These are phyloP conservation scores for Nannochloris sp. DNA, from an alignment of 139 green algal species.

Conservation along the genomic window DNA sequence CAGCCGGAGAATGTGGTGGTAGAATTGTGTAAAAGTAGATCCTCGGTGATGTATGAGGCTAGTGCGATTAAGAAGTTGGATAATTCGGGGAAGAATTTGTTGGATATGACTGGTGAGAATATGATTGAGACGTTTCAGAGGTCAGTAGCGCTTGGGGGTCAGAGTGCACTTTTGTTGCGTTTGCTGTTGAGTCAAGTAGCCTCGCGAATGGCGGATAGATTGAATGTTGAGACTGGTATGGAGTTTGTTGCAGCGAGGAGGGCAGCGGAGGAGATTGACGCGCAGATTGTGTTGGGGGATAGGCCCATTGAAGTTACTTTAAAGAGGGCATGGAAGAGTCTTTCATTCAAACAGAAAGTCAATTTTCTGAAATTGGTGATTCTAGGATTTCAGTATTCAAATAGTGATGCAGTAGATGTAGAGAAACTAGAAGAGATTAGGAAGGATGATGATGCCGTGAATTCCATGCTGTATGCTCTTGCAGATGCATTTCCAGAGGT, in stretches of 20 bases:
- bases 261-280: conserved; percentile 41
- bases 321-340: conserved; percentile 50
- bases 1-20: conserved; percentile 57
- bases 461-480: conserved; percentile 18
- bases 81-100: conserved; percentile 22
- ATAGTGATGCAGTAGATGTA: background rate
- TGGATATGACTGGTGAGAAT: conserved; percentile 31
- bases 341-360: conserved; percentile 23
- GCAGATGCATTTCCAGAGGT: background rate
- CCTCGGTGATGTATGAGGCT: conserved; percentile 32
- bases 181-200: conserved; percentile 37
- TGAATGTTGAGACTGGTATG: conserved; percentile 33
- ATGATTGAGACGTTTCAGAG: conserved; percentile 38
- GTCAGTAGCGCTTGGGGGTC: conserved; percentile 46
- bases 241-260: conserved; percentile 53
- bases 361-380: conserved; percentile 18
- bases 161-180: conserved; percentile 50
- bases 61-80: background rate
- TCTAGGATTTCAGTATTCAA: background rate
- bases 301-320: conserved; percentile 78
- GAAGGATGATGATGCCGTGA: conserved; percentile 33
- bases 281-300: conserved; percentile 75
- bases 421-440: conserved; percentile 7
- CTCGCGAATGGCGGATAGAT: conserved; percentile 6
- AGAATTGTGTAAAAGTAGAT: conserved; percentile 61